Evolutionary conservation across 495 filamentous ascomycete genomes (phyloP).

Genomic region (Daldinia caldariorum): DNA sequence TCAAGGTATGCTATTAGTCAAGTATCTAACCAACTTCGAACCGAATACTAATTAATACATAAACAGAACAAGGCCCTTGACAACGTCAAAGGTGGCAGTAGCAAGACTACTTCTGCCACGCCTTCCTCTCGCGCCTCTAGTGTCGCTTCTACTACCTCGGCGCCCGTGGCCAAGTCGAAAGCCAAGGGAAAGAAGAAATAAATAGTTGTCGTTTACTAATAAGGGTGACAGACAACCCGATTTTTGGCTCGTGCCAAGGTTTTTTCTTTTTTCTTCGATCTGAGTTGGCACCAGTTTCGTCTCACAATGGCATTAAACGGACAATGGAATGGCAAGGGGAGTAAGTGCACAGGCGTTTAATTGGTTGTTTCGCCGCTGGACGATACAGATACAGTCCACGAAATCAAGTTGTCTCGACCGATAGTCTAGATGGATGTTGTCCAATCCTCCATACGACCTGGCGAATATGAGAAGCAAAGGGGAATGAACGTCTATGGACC

Average conservation of each 20-base stretch:
- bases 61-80: conserved; percentile 70
- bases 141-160: conserved; percentile 59
- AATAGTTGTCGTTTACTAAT: not conserved
- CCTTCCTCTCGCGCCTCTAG: conserved; percentile 65
- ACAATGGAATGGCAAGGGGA: conserved; percentile 18
- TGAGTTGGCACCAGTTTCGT: not conserved
- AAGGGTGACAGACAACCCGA: not conserved
- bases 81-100: conserved; percentile 65
- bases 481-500: not conserved
- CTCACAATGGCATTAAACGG: conserved; percentile 6
- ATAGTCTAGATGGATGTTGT: not conserved
- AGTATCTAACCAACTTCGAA: not conserved
- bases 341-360: not conserved
- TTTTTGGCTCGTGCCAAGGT: not conserved
- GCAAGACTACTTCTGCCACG: conserved; percentile 65
- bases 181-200: conserved; percentile 67
- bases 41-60: conserved; percentile 45
- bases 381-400: not conserved
- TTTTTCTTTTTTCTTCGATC: not conserved
- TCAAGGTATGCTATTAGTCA: conserved; percentile 62
- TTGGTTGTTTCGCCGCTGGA: not conserved
- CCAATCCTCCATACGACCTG: not conserved
- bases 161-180: conserved; percentile 55
- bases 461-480: not conserved
- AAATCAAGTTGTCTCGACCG: not conserved